These are phyloP conservation scores for Austropuccinia psidii DNA, from an alignment of 1,284 basidiomycete genomes.

Conservation along the genomic window DNA sequence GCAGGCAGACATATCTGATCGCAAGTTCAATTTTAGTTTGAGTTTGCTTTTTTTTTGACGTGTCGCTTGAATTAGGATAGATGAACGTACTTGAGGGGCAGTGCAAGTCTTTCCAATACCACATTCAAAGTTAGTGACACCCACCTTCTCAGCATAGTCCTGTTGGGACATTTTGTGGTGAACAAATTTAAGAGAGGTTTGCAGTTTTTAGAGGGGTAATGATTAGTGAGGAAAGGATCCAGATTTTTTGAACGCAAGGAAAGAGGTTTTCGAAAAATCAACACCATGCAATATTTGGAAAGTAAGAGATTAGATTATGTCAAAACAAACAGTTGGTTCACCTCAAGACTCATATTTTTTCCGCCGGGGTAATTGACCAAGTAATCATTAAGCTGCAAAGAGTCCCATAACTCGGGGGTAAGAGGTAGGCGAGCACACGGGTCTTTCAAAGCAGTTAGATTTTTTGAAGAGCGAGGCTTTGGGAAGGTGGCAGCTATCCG, in stretches of 20 bases:
- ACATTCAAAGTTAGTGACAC: slow-evolving; percentile 27
- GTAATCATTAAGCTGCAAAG: slow-evolving; percentile 19
- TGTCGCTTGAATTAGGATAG: no score
- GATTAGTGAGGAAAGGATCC: no score
- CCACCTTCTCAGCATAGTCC: slow-evolving; percentile 19
- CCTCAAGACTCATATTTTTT: slow-evolving; percentile 12
- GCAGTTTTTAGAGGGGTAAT: no score
- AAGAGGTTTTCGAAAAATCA: no score
- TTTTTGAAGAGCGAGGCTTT: background rate
- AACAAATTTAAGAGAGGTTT: background rate
- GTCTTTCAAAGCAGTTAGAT: background rate
- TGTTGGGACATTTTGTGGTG: background rate
- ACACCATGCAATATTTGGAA: background rate
- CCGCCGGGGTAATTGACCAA: slow-evolving; percentile 19
- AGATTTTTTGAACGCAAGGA: no score
- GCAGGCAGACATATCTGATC: slow-evolving; percentile 36
- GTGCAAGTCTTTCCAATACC: slow-evolving; percentile 31
- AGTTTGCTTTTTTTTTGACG: no score
- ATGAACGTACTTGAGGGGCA: slow-evolving; percentile 22
- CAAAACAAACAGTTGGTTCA: background rate
- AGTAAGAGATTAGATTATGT: background rate
- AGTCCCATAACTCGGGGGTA: slow-evolving; percentile 33
- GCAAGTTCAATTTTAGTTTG: no score
- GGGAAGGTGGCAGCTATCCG: no score
- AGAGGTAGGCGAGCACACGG: slow-evolving; percentile 25